These are phyloP conservation scores for Neurospora hispaniola DNA, from an alignment of 495 filamentous ascomycete genomes.

Conservation along the genomic window DNA sequence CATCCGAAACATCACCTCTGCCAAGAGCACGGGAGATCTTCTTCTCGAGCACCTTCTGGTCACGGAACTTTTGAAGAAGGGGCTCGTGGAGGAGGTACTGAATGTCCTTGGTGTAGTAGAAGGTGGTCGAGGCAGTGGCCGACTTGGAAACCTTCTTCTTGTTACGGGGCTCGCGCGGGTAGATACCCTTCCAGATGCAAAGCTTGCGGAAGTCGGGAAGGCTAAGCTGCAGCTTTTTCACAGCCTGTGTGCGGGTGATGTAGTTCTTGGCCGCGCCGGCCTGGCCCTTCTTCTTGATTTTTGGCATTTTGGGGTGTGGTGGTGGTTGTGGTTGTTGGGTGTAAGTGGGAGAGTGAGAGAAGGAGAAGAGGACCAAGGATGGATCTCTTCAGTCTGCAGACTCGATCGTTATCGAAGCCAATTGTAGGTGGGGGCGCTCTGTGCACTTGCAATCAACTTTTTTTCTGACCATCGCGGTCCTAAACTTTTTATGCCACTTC, in stretches of 20 bases:
- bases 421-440: background rate
- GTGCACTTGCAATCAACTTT: background rate
- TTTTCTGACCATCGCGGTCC: background rate
- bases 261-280: constrained; percentile 96
- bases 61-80: constrained; percentile 87
- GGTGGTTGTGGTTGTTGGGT: background rate
- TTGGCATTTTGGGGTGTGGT: constrained; percentile 49
- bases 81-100: constrained; percentile 97
- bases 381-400: background rate
- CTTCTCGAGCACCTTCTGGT: constrained; percentile 91
- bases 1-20: constrained; percentile 81
- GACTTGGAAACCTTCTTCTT: constrained; percentile 95
- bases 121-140: constrained; percentile 80
- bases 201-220: constrained; percentile 93
- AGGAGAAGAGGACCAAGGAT: constrained; percentile 5
- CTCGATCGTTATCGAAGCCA: background rate
- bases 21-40: constrained; percentile 90
- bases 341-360: constrained; percentile 1
- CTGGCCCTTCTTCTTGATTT: constrained; percentile 92
- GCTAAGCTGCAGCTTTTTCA: constrained; percentile 94
- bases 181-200: constrained; percentile 99
- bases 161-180: constrained; percentile 88
- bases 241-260: constrained; percentile 90
- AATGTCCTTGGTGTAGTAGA: constrained; percentile 98
- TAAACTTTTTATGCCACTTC: constrained; percentile 19